phyloP scores from a whole-genome alignment of 441 rosid genomes.

The Viola pubescens region DNA sequence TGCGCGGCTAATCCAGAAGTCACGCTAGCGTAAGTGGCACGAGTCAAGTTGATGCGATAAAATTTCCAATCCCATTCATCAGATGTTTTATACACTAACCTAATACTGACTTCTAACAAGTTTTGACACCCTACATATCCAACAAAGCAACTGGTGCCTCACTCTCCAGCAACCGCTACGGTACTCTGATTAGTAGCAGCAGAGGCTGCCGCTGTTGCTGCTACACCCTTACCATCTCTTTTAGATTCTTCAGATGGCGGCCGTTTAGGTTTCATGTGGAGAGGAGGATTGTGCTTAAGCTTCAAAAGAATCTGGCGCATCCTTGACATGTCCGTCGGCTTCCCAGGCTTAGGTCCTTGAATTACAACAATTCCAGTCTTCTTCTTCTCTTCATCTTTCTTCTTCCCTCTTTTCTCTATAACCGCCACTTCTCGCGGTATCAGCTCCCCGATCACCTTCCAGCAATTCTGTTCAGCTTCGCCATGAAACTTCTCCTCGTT shows the following conservation, averaged over 20 bases:
- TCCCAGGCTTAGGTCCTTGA: constrained; percentile 95
- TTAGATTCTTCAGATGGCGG: constrained; percentile 32
- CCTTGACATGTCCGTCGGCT: constrained; percentile 75
- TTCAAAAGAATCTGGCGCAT: constrained; percentile 68
- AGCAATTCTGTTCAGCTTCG: constrained; percentile 71
- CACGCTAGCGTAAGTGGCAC: too few species aligned
- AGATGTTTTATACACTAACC: too few species aligned
- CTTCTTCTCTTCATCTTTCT: constrained; percentile 53
- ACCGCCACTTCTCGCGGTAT: constrained; percentile 70
- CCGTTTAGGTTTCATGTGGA: constrained; percentile 64
- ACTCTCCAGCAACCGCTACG: constrained; percentile 24
- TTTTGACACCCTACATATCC: constrained; percentile 12
- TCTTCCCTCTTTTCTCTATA: constrained; percentile 77
- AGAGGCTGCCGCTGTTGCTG: constrained; percentile 5
- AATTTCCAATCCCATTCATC: too few species aligned
- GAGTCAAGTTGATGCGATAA: too few species aligned
- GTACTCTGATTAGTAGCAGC: constrained; percentile 16
- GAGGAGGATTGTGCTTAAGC: constrained; percentile 71
- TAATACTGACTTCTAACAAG: constrained; percentile 6
- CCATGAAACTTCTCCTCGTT: constrained; percentile 80
- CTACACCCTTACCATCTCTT: constrained; percentile 26
- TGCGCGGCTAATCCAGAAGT: too few species aligned
- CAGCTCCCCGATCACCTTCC: constrained; percentile 83
- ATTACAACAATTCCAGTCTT: constrained; percentile 46
- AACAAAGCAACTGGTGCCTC: constrained; percentile 1